Base-by-base conservation (phyloP, 352 stramenopile genomes). In the Phytophthora foliorum region DNA sequence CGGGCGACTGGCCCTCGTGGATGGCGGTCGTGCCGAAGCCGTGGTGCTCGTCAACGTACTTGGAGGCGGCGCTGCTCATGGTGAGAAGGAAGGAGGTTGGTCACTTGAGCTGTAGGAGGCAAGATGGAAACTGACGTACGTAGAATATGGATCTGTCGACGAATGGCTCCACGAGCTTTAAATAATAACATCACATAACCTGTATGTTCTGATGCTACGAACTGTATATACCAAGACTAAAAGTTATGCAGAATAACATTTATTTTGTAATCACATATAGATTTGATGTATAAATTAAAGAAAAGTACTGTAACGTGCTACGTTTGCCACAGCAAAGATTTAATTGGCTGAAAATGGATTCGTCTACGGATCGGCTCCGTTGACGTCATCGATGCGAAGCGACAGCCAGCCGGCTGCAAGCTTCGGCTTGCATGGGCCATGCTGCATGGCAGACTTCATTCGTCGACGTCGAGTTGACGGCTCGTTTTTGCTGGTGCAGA, bases 21-120 rank as follows among this genome's bases (percentile, higher is more conserved):
- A 97, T 94, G 67, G 84, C 84, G 31, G 76, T 90, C 54, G 86
- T 94, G 71, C 86, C 86, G 72, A 94, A 94, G 69, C 86, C 86
- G 70, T 80, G 83, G 82, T 93, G 85, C 72, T 93, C 85, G 74
- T 93, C 85, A 39, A 72, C 63, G 78, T 91, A 92, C 44, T 89
- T 77, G 34, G 60, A 68, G 54, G 77, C 71, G 42, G 78, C 77
- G 65, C 71, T 73, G 71, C 74, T 87, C 81, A 89, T 90, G 22
- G 4, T 39, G 27, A 2, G 38, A 32, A 32, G 36, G 34, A 34
- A 34, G 24, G 2, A 14, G n/a, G n/a, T n/a, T n/a, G n/a, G n/a
- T n/a, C n/a, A 19, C 46, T 69, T 74, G 61, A 22, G 8, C 32
- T 67, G 3, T 24, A 61, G 31, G 42, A n/a, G 24, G 62, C 42